phyloP scores from a whole-genome alignment of 257 asterid genomes.

The Solanum habrochaites region DNA sequence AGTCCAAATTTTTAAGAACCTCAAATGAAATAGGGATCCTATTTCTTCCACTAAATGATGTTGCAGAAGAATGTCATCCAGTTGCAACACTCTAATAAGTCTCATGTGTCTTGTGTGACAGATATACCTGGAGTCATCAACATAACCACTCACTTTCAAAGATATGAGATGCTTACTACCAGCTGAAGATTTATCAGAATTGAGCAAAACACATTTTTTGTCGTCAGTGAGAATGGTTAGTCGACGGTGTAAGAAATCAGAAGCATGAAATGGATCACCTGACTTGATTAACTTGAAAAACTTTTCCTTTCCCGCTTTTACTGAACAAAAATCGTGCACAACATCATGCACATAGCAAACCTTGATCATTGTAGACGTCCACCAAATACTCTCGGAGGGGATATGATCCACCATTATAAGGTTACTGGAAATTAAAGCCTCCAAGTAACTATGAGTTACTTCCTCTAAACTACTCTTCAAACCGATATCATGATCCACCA shows the following conservation, averaged over 20 bases:
- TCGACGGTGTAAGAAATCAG: not conserved
- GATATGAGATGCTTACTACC: not conserved
- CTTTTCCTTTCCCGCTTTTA: slow-evolving; percentile 3
- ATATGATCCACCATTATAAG: not conserved
- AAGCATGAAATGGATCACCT: not conserved
- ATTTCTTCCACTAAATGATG: not conserved
- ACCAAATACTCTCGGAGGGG: accelerated
- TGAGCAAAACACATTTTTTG: not conserved
- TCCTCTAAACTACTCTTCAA: not conserved
- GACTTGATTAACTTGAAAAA: not conserved
- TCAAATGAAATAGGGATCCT: not conserved
- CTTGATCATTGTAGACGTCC: not conserved
- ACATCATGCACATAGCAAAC: slow-evolving; percentile 11
- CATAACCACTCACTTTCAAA: not conserved
- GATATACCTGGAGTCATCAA: not conserved
- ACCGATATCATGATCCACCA: not conserved
- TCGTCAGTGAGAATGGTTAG: not conserved
- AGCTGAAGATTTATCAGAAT: not conserved
- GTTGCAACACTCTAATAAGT: slow-evolving; percentile 10
- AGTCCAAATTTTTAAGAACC: not conserved
- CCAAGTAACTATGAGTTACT: slow-evolving; percentile 1
- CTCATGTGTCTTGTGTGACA: not conserved
- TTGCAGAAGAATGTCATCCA: not conserved
- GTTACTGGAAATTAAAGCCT: slow-evolving; percentile 4
- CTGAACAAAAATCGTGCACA: slow-evolving; percentile 3